Evolutionary conservation across 2,329 filamentous ascomycete species (phyloP).

Genomic region (Samsoniella hepiali): DNA sequence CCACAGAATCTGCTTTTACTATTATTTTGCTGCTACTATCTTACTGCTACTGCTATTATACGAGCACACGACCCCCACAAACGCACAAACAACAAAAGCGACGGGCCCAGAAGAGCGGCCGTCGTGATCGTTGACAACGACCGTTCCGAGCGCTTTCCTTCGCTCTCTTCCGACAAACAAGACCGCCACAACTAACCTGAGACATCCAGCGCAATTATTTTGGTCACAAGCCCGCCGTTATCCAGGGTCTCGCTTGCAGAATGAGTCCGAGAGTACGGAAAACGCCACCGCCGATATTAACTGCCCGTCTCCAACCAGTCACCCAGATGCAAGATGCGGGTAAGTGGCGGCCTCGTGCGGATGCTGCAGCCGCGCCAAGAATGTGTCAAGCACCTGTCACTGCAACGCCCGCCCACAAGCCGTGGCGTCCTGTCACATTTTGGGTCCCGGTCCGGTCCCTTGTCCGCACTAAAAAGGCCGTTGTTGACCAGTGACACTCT

Average conservation of each 20-base stretch:
- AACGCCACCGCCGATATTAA: slow-evolving; percentile 1
- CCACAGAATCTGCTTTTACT: no score
- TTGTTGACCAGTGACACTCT: neutral
- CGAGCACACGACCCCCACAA: no score
- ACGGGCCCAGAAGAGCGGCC: neutral
- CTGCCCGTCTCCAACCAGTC: neutral
- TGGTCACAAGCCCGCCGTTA: neutral
- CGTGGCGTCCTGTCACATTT: slow-evolving; percentile 13
- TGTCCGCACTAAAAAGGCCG: neutral
- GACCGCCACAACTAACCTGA: neutral
- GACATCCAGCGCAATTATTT: neutral
- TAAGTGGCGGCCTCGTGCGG: slow-evolving; percentile 10
- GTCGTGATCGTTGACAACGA: neutral
- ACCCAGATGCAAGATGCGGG: slow-evolving; percentile 1
- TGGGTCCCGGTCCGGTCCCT: neutral
- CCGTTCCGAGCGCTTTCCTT: neutral
- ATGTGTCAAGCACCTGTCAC: slow-evolving; percentile 13
- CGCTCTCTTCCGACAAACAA: neutral
- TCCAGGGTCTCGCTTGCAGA: neutral
- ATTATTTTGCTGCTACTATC: no score
- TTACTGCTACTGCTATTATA: no score
- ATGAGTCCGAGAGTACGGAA: neutral
- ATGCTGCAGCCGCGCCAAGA: slow-evolving; percentile 9
- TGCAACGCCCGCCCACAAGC: neutral
- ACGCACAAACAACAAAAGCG: no score